phyloP scores from a whole-genome alignment of 2,329 filamentous ascomycete genomes.

The Mycosphaerella arachidis region DNA sequence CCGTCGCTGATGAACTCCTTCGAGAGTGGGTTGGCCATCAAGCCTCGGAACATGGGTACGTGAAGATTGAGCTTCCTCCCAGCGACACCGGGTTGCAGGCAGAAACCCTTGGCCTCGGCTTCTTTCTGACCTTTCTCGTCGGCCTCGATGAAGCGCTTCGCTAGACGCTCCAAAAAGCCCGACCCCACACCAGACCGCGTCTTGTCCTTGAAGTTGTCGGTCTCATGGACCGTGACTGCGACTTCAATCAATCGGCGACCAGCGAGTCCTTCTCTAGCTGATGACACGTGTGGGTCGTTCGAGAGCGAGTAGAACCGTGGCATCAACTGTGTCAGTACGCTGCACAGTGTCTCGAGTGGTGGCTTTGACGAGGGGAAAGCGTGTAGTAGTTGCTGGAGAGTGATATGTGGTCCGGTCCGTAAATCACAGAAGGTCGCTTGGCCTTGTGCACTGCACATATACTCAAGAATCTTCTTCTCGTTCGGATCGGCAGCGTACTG shows the following conservation, averaged over 20 bases:
- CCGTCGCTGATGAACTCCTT: conserved; percentile 89
- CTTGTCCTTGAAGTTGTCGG: conserved; percentile 65
- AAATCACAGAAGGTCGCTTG: conserved; percentile 90
- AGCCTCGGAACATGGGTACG: conserved; percentile 94
- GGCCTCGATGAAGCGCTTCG: conserved; percentile 65
- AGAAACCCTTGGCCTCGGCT: conserved; percentile 39
- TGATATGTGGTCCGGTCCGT: conserved; percentile 79
- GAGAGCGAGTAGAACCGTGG: conserved; percentile 97
- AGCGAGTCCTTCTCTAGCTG: conserved; percentile 62
- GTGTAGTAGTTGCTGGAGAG: conserved; percentile 76
- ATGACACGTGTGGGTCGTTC: conserved; percentile 84
- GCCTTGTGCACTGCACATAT: conserved; percentile 82
- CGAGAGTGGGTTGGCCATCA: conserved; percentile 95
- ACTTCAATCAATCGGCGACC: conserved; percentile 83
- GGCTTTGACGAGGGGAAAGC: conserved; percentile 92
- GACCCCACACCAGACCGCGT: conserved; percentile 80
- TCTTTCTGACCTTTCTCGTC: conserved; percentile 55
- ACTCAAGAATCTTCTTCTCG: conserved; percentile 85
- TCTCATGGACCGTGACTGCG: conserved; percentile 92
- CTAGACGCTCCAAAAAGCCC: conserved; percentile 86
- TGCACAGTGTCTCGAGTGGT: conserved; percentile 75
- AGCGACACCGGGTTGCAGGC: conserved; percentile 33
- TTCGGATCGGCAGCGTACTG: conserved; percentile 75
- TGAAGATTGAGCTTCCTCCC: conserved; percentile 56
- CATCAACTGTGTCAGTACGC: conserved; percentile 82